Evolutionary conservation across 495 filamentous ascomycete species (phyloP).

Genomic region (Saxophila tyrrhenica): DNA sequence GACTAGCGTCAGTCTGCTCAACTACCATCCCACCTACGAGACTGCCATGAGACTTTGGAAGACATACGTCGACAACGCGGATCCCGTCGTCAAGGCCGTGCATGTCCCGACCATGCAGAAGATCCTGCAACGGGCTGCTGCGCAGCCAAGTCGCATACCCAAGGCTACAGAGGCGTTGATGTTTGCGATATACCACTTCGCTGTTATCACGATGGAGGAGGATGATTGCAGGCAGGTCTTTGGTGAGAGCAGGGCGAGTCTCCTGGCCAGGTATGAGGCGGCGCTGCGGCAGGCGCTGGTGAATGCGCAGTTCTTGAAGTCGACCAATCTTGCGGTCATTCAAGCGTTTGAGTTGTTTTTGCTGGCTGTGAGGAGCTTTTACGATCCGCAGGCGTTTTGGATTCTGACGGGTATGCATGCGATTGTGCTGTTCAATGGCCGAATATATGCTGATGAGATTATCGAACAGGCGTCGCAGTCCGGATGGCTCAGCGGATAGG

Average conservation of each 20-base stretch:
- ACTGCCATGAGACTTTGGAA: slow-evolving; percentile 14
- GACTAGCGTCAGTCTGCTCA: background rate
- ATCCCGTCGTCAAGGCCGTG: slow-evolving; percentile 15
- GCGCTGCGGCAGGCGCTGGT: slow-evolving; percentile 12
- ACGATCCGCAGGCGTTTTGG: slow-evolving; percentile 21
- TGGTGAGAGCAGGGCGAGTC: background rate
- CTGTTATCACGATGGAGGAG: slow-evolving; percentile 9
- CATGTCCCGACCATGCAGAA: slow-evolving; percentile 13
- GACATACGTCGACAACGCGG: slow-evolving; percentile 13
- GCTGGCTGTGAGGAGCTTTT: slow-evolving; percentile 11
- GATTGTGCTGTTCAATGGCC: too few species aligned
- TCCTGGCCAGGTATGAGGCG: slow-evolving; percentile 2
- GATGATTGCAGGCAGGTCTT: slow-evolving; percentile 12
- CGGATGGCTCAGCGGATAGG: slow-evolving; percentile 19
- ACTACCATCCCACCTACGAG: slow-evolving; percentile 13
- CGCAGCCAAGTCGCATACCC: slow-evolving; percentile 9
- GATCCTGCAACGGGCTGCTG: slow-evolving; percentile 13
- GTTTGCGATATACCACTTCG: slow-evolving; percentile 20
- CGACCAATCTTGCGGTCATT: slow-evolving; percentile 12
- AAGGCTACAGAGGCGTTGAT: slow-evolving; percentile 19
- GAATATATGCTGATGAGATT: too few species aligned
- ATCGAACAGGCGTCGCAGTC: slow-evolving; percentile 15
- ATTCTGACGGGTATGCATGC: too few species aligned
- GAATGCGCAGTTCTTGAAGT: slow-evolving; percentile 17
- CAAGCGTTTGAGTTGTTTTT: slow-evolving; percentile 20